Conservation (phyloP, 306 rosid species). For the Alnus rubra region DNA sequence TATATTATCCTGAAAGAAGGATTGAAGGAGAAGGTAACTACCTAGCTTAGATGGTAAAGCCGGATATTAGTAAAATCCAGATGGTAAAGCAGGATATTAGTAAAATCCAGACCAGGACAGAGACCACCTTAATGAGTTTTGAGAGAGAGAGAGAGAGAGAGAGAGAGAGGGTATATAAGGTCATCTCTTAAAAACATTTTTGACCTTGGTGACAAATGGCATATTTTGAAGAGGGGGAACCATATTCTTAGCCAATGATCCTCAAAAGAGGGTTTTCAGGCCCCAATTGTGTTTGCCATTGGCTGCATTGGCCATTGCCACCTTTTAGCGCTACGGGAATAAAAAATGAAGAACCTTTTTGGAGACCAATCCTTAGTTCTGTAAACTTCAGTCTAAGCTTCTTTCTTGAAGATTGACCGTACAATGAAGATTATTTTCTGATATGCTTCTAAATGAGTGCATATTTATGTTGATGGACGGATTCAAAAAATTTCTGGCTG, state of each 20-base stretch:
- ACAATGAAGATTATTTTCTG: too few relatives aligned
- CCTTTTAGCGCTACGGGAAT: neutral
- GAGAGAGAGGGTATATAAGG: neutral
- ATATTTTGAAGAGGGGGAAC: neutral
- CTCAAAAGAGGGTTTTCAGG: neutral
- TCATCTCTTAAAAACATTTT: neutral
- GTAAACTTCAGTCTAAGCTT: too few relatives aligned
- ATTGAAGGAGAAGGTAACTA: neutral
- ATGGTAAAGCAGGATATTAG: too few relatives aligned
- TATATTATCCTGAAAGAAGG: neutral
- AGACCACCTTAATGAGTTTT: too few relatives aligned
- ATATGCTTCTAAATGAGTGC: too few relatives aligned
- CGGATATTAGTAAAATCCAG: too few relatives aligned
- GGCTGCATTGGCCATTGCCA: neutral
- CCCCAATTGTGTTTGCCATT: neutral
- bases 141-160: neutral
- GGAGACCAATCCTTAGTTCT: too few relatives aligned
- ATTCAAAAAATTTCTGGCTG: too few relatives aligned
- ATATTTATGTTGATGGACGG: too few relatives aligned
- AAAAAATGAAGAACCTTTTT: neutral
- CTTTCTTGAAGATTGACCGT: too few relatives aligned
- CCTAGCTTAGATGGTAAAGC: neutral
- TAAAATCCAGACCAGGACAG: too few relatives aligned
- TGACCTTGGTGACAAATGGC: neutral
- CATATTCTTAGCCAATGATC: neutral